Percentiles rank a stretch among this genome's conserved stretches.
These are phyloP conservation scores for Drechslerella stenobrocha DNA, from an alignment of 2,329 filamentous ascomycete genomes.

Conservation along the genomic window DNA sequence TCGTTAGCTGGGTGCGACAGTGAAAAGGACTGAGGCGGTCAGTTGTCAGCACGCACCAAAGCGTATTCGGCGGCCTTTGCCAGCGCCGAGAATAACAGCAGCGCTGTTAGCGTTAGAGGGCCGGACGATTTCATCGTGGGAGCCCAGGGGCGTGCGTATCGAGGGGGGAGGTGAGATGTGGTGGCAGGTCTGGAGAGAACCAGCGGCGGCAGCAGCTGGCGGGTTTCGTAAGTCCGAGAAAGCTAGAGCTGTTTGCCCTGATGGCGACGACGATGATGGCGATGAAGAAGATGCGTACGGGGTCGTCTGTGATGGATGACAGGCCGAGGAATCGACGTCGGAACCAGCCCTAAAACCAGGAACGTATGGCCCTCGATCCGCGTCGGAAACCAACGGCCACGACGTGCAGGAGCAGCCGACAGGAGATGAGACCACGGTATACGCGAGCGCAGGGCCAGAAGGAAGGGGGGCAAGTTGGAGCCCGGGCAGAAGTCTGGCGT, in stretches of 20 bases:
- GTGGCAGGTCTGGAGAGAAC: neutral
- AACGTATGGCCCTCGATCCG: slow-evolving; percentile 5
- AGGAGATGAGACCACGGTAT: slow-evolving; percentile 12
- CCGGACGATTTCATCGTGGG: slow-evolving; percentile 41
- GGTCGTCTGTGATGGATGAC: neutral
- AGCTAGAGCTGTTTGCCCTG: no score
- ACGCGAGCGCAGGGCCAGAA: neutral
- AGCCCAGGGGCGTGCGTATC: neutral
- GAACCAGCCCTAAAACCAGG: slow-evolving; percentile 24
- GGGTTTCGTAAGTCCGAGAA: neutral
- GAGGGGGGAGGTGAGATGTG: neutral
- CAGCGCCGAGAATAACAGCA: slow-evolving; percentile 47
- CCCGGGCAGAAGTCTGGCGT: slow-evolving; percentile 21
- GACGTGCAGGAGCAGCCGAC: neutral
- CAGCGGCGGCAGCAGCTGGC: neutral
- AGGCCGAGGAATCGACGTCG: neutral
- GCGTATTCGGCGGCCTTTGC: slow-evolving; percentile 48
- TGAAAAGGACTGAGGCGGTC: slow-evolving; percentile 4
- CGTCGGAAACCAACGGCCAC: slow-evolving; percentile 1
- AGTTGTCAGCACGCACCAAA: slow-evolving; percentile 30
- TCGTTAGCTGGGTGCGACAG: slow-evolving; percentile 14
- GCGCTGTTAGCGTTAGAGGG: slow-evolving; percentile 31
- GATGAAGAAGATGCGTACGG: no score
- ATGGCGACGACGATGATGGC: no score
- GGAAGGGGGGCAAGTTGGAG: slow-evolving; percentile 1